phyloP scores from a whole-genome alignment of 129 eudicot genomes.

The Chrysanthemum makinoi region DNA sequence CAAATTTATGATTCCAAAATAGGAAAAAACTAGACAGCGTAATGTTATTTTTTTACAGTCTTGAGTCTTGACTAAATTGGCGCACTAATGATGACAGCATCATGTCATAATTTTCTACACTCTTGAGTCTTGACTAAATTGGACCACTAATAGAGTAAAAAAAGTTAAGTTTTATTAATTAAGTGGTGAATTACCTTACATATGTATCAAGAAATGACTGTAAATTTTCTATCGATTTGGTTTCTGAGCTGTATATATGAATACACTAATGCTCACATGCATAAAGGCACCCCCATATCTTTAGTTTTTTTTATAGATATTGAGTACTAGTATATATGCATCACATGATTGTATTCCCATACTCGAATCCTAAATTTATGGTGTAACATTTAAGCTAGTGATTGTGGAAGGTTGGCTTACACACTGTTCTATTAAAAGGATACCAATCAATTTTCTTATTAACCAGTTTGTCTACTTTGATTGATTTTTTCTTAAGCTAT shows the following conservation, averaged over 20 bases:
- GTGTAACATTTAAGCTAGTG: not conserved
- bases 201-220: conserved; percentile 13
- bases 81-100: not conserved
- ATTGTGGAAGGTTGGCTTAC: conserved; percentile 8
- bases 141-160: not conserved
- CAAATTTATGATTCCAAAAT: too few species aligned
- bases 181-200: not conserved
- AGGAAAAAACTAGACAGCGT: too few species aligned
- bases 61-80: too few species aligned
- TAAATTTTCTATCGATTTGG: not conserved
- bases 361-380: not conserved
- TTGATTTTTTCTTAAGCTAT: not conserved
- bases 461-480: not conserved
- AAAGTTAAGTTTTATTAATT: not conserved
- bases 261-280: not conserved
- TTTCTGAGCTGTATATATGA: not conserved
- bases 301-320: not conserved
- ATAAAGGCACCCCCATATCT: not conserved
- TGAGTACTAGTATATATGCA: not conserved
- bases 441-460: not conserved
- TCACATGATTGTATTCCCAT: conserved; percentile 9
- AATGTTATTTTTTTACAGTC: too few species aligned
- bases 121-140: not conserved
- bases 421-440: not conserved
- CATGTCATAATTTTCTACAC: not conserved